Evolutionary conservation across 345 rosid genomes (phyloP), one percentile per base, ranked within the genome.

Genomic region (Anacardium occidentale): DNA sequence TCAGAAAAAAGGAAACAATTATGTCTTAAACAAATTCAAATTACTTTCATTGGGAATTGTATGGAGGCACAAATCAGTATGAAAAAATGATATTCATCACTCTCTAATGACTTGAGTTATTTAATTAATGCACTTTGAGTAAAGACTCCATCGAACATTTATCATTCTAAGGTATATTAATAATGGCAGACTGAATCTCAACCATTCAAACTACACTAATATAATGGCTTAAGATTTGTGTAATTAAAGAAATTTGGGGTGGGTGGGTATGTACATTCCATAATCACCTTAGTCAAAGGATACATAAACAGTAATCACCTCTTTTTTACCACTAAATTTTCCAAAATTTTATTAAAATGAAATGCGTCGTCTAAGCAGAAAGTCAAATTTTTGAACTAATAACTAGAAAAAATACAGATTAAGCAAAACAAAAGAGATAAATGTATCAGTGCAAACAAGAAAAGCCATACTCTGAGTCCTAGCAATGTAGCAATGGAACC

Each of bases 401-500:
- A 62, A 68, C n/a, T 18, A 47, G n/a, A 40, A 34, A 50, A 50
- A 44, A 25, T 44, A 65, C 15, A 55, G 10, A 21, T 58, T 40
- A 64, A 5, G 20, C 40, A 61, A 60, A n/a, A 61, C 10, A 76
- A 56, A 15, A 62, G 24, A 64, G 29, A 50, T 24, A 57, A 81
- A 56, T 26, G 60, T 47, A 66, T 62, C 7, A 61, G 10, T 51
- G 45, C 20, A 24, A 74, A 74, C 8, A n/a, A 74, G 42, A 57
- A 48, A 76, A 65, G 60, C 40, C 90, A 68, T 91, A 91, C 97
- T 76, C 90, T 89, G 52, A 94, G 25, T 78, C 97, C 98, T 44
- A 94, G 85, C 81, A 94, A 60, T 47, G 95, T 78, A 79, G 97
- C 91, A 66, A 94, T 90, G 29, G 98, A 91, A 79, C 97, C 98